These are phyloP conservation scores for Toxoplasma gondii DNA, from an alignment of 169 alveolate species.

Conservation along the genomic window DNA sequence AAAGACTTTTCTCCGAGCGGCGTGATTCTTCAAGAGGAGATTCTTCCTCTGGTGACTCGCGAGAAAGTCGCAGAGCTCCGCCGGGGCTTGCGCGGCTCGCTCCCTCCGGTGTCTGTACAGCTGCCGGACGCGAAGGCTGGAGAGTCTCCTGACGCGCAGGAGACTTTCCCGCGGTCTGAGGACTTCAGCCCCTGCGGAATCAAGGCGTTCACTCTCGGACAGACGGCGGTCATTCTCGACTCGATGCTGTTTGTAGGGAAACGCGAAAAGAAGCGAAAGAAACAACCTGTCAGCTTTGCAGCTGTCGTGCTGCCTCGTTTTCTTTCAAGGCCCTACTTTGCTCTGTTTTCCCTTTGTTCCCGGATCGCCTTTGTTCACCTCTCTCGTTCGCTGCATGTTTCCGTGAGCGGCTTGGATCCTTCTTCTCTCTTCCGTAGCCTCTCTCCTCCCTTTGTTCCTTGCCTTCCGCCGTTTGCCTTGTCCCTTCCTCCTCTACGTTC, in stretches of 20 bases:
- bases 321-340: no score
- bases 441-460: no score
- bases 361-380: no score
- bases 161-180: constrained; percentile 18
- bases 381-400: no score
- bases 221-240: constrained; percentile 32
- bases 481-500: no score
- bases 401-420: no score
- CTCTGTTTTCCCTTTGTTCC: no score
- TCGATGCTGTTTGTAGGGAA: constrained; percentile 18
- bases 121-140: not conserved
- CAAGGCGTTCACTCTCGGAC: not conserved
- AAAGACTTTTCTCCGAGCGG: constrained; percentile 17
- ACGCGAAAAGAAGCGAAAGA: not conserved
- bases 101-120: not conserved
- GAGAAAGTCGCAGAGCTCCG: not conserved
- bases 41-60: not conserved
- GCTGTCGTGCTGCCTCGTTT: not conserved
- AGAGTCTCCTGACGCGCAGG: not conserved
- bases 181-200: not conserved
- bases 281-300: no score
- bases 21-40: not conserved
- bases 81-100: not conserved
- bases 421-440: no score
- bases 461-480: not conserved